Conservation (phyloP, 768 basidiomycete genomes). For the Calocera viscosa region DNA sequence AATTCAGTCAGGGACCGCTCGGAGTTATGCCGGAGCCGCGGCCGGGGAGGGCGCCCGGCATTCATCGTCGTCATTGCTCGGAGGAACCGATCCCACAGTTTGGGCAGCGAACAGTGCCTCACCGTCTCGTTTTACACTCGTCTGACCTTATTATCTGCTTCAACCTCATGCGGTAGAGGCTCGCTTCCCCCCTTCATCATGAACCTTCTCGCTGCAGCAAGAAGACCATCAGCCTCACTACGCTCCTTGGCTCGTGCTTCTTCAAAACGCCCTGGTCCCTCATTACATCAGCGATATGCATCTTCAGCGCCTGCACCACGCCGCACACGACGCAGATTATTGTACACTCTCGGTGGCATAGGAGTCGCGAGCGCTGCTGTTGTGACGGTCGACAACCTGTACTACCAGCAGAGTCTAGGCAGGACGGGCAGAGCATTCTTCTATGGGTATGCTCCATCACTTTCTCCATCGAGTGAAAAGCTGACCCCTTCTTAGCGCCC, state of each 20-base stretch:
- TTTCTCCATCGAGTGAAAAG: neutral
- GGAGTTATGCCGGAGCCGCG: no score
- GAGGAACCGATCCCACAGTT: neutral
- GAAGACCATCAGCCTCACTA: no score
- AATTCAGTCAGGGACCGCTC: neutral
- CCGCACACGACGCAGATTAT: neutral
- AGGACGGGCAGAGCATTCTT: neutral
- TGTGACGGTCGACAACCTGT: neutral
- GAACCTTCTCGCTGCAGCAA: no score
- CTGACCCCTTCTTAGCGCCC: conserved; percentile 26
- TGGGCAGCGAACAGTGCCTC: no score
- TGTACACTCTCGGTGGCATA: neutral
- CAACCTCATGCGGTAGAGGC: neutral
- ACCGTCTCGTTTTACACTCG: no score
- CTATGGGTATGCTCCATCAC: neutral
- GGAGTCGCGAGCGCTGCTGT: neutral
- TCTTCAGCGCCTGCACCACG: neutral
- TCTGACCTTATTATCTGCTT: no score
- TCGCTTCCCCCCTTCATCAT: neutral
- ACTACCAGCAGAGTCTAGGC: neutral
- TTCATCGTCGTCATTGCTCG: neutral
- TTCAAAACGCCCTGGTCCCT: neutral
- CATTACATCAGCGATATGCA: neutral
- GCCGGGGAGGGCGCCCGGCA: neutral
- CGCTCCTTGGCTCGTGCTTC: neutral